Conservation (phyloP, 768 basidiomycete genomes). For the Mycena alexandri region DNA sequence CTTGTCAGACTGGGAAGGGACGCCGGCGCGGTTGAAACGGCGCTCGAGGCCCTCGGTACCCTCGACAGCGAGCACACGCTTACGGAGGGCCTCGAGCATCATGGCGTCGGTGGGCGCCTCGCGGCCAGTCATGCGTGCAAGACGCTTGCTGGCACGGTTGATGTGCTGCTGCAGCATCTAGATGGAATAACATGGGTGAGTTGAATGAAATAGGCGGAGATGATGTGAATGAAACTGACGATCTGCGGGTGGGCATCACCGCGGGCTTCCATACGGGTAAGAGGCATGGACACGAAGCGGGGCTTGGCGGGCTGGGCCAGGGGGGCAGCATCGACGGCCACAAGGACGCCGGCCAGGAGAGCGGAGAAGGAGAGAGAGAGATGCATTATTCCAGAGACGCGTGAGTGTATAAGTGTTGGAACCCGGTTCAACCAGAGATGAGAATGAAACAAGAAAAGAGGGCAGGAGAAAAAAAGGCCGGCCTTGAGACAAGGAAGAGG, state of each 20-base stretch:
- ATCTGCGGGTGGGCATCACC: constrained; percentile 51
- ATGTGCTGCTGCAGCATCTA: constrained; percentile 79
- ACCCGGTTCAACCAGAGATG: constrained; percentile 42
- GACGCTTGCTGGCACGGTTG: constrained; percentile 73
- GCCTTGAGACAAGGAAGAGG: constrained; percentile 47
- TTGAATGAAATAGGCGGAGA: background rate
- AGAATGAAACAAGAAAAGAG: constrained; percentile 42
- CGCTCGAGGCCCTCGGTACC: constrained; percentile 47
- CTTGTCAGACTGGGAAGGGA: constrained; percentile 36
- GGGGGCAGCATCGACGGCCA: constrained; percentile 56
- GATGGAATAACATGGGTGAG: constrained; percentile 8
- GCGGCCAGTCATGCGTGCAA: constrained; percentile 77
- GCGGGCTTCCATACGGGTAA: constrained; percentile 52
- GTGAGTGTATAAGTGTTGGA: constrained; percentile 35
- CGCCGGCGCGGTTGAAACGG: constrained; percentile 19
- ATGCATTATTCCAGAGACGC: constrained; percentile 59
- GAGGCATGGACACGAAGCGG: constrained; percentile 57
- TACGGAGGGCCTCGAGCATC: constrained; percentile 61
- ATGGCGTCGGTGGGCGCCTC: constrained; percentile 61
- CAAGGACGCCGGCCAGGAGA: constrained; percentile 66
- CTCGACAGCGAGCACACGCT: constrained; percentile 59
- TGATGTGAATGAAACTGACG: constrained; percentile 44
- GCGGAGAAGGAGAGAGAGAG: constrained; percentile 63
- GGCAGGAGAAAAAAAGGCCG: constrained; percentile 48
- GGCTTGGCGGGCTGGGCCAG: constrained; percentile 54